phyloP scores from a whole-genome alignment of 495 filamentous ascomycete species.

The Acidiella bohemica region DNA sequence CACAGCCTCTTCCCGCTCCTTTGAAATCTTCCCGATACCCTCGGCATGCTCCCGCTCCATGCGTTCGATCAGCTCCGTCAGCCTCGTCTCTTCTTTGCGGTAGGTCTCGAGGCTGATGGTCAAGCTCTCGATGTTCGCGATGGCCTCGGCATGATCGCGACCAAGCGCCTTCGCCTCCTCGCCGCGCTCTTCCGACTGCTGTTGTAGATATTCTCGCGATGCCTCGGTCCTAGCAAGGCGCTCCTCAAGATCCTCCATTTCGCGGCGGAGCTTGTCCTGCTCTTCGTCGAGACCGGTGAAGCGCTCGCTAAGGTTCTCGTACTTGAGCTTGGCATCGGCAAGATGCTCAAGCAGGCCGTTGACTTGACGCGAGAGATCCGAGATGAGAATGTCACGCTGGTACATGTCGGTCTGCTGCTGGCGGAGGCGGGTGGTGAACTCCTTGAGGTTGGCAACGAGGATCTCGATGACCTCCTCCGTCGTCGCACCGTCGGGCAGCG shows the following conservation, averaged over 20 bases:
- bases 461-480: slow-evolving; percentile 22
- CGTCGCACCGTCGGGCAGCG: slow-evolving; percentile 11
- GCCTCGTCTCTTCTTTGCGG: slow-evolving; percentile 45
- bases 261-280: slow-evolving; percentile 36
- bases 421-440: slow-evolving; percentile 16
- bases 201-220: slow-evolving; percentile 32
- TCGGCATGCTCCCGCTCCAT: slow-evolving; percentile 44
- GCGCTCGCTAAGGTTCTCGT: slow-evolving; percentile 36
- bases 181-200: slow-evolving; percentile 43
- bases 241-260: slow-evolving; percentile 23
- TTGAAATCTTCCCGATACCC: slow-evolving; percentile 18
- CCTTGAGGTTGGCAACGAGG: slow-evolving; percentile 19
- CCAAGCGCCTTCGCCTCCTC: slow-evolving; percentile 12
- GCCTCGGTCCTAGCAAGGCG: slow-evolving; percentile 4
- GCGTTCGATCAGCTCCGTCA: slow-evolving; percentile 46
- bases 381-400: slow-evolving; percentile 13
- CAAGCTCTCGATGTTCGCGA: slow-evolving; percentile 37
- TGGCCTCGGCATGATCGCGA: slow-evolving; percentile 9
- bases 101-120: slow-evolving; percentile 50
- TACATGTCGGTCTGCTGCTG: slow-evolving; percentile 15
- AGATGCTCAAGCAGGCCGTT: slow-evolving; percentile 20
- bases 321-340: slow-evolving; percentile 15
- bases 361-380: slow-evolving; percentile 10
- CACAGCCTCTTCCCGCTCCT: slow-evolving; percentile 17
- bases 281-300: slow-evolving; percentile 38